Evolutionary conservation across 495 filamentous ascomycete species (phyloP).

Genomic region (Astrothelium subdiscretum): DNA sequence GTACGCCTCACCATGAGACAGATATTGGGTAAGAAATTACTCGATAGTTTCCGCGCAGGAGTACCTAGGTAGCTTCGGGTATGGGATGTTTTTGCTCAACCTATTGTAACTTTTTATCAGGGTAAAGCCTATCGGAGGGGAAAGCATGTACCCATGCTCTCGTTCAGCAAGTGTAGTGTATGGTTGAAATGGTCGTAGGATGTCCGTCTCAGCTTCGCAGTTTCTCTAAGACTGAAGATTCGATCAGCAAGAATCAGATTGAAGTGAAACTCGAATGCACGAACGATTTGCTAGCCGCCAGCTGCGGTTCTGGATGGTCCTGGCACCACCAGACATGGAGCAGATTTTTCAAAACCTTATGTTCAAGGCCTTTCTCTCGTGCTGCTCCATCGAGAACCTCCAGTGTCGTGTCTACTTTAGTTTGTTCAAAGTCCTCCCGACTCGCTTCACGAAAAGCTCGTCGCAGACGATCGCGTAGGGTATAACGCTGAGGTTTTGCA

Average conservation of each 20-base stretch:
- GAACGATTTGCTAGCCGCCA: background rate
- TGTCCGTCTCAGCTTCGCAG: conserved; percentile 3
- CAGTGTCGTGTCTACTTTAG: conserved; percentile 59
- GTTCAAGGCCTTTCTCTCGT: conserved; percentile 57
- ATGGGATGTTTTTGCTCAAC: too few species aligned
- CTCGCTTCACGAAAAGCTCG: conserved; percentile 53
- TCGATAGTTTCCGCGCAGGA: too few species aligned
- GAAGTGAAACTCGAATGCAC: conserved; percentile 1
- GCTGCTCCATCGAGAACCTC: conserved; percentile 65
- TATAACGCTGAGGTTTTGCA: conserved; percentile 62
- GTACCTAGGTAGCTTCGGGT: too few species aligned
- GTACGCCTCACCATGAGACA: too few species aligned
- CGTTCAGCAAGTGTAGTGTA: conserved; percentile 27
- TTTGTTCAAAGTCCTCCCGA: conserved; percentile 41
- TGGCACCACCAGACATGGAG: conserved; percentile 46
- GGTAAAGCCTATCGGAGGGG: background rate
- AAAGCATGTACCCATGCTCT: conserved; percentile 30
- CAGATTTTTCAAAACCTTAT: conserved; percentile 67
- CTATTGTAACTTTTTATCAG: too few species aligned
- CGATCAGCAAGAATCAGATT: background rate
- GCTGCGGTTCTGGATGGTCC: conserved; percentile 8
- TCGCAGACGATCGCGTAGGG: conserved; percentile 52
- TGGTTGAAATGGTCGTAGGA: conserved; percentile 27
- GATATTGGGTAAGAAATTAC: too few species aligned
- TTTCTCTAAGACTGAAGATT: background rate